Conservation (phyloP, 345 rosid genomes). For the Salix exigua region DNA sequence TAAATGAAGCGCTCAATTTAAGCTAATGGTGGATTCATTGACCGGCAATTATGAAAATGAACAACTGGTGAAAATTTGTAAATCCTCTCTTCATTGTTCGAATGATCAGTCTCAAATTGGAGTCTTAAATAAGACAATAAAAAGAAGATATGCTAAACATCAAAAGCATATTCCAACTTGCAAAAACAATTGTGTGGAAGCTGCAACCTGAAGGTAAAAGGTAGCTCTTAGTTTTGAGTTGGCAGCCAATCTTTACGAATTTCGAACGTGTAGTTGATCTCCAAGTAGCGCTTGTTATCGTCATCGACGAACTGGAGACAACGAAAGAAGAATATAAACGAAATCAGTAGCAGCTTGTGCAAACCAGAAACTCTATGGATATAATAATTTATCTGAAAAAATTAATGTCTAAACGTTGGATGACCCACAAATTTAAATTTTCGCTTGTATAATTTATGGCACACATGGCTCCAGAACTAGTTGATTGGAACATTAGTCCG, state of each 20-base stretch:
- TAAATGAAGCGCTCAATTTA: background rate
- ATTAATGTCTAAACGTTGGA: background rate
- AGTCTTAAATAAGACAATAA: background rate
- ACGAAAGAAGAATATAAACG: background rate
- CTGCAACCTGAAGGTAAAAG: background rate
- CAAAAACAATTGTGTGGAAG: conserved; percentile 1
- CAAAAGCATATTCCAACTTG: conserved; percentile 21
- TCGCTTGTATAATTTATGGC: background rate
- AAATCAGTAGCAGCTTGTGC: background rate
- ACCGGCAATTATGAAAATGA: background rate
- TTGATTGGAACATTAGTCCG: background rate
- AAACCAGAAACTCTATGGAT: background rate
- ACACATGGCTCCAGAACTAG: background rate
- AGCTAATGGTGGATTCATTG: background rate
- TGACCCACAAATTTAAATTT: background rate
- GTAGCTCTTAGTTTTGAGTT: background rate
- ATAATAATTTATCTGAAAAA: background rate
- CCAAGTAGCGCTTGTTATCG: conserved; percentile 79
- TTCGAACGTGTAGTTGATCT: conserved; percentile 86
- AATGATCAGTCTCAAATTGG: background rate
- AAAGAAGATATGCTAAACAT: conserved; percentile 6
- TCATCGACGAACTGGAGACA: conserved; percentile 70
- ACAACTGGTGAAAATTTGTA: background rate
- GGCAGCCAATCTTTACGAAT: conserved; percentile 70
- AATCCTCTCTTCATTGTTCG: conserved; percentile 1